These are phyloP conservation scores for Phaeosphaeriaceae sp. DNA, from an alignment of 2,329 filamentous ascomycete genomes.

Conservation along the genomic window DNA sequence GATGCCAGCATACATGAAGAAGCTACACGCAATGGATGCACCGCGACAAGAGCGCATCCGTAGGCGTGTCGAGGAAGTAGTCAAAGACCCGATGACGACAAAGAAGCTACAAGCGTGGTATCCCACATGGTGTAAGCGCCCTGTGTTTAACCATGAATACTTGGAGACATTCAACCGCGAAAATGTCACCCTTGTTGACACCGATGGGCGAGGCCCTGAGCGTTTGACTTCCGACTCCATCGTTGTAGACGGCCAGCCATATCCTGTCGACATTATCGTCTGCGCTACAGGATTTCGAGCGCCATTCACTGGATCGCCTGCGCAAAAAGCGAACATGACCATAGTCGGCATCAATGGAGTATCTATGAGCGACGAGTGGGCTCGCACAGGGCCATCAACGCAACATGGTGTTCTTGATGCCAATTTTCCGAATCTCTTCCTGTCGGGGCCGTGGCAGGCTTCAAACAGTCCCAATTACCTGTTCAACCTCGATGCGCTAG, in stretches of 20 bases:
- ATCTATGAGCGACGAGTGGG: not conserved
- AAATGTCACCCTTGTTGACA: constrained; percentile 68
- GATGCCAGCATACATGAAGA: too few species aligned
- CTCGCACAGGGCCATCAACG: not conserved
- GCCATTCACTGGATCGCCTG: not conserved
- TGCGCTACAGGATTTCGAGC: not conserved
- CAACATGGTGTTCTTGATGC: not conserved
- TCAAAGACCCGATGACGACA: constrained; percentile 61
- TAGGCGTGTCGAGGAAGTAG: constrained; percentile 56
- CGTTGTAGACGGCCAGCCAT: too few species aligned
- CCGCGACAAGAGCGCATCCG: constrained; percentile 41
- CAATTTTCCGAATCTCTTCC: constrained; percentile 26
- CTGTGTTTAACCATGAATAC: constrained; percentile 67
- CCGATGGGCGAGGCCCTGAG: constrained; percentile 45
- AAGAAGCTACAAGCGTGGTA: constrained; percentile 66
- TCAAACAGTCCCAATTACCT: constrained; percentile 16
- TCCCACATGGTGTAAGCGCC: constrained; percentile 68
- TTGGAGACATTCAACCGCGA: constrained; percentile 64
- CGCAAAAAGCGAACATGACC: too few species aligned
- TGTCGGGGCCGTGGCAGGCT: constrained; percentile 25
- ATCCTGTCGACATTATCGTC: not conserved
- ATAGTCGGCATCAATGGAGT: not conserved
- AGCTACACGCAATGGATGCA: not conserved
- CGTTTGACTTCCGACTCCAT: not conserved
- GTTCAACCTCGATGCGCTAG: constrained; percentile 16